phyloP scores from a whole-genome alignment of 352 stramenopile species.

The Chrysophaeum taylorii region DNA sequence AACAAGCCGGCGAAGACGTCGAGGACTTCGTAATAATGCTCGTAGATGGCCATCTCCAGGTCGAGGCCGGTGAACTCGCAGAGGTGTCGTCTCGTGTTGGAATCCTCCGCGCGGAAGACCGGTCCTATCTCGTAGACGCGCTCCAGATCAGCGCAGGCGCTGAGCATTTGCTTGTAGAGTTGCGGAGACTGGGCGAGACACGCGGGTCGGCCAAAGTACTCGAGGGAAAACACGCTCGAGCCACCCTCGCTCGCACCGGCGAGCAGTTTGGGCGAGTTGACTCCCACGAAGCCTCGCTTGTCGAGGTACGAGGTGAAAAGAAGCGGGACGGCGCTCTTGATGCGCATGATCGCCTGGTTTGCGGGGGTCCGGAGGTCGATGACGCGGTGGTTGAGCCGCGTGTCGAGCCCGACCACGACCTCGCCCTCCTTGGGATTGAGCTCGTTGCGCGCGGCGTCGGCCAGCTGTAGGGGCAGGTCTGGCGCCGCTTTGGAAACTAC shows the following conservation, averaged over 20 bases:
- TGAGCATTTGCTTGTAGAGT: constrained; percentile 98
- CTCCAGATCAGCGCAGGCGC: constrained; percentile 47
- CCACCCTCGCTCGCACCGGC: constrained; percentile 90
- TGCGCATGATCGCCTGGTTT: constrained; percentile 96
- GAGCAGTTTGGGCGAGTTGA: constrained; percentile 98
- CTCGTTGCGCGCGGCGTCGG: constrained; percentile 59
- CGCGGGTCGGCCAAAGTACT: constrained; percentile 94
- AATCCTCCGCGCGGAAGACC: constrained; percentile 98
- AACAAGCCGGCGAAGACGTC: constrained; percentile 94
- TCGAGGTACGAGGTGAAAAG: constrained; percentile 94
- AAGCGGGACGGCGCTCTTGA: constrained; percentile 89
- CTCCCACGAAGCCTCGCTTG: constrained; percentile 88
- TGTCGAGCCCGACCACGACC: constrained; percentile 70
- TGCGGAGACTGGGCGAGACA: constrained; percentile 89
- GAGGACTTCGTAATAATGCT: constrained; percentile 94
- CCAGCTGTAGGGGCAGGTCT: constrained; percentile 82
- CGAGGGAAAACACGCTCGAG: constrained; percentile 91
- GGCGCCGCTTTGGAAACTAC: constrained; percentile 79
- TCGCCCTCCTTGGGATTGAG: constrained; percentile 45
- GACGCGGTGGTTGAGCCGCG: constrained; percentile 84
- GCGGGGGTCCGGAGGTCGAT: constrained; percentile 92
- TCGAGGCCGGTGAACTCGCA: constrained; percentile 75
- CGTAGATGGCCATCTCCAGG: constrained; percentile 97
- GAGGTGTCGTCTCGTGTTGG: constrained; percentile 72
- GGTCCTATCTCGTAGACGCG: constrained; percentile 84